phyloP scores from a whole-genome alignment of 2,329 filamentous ascomycete species.

The Neopestalotiopsis sp. region DNA sequence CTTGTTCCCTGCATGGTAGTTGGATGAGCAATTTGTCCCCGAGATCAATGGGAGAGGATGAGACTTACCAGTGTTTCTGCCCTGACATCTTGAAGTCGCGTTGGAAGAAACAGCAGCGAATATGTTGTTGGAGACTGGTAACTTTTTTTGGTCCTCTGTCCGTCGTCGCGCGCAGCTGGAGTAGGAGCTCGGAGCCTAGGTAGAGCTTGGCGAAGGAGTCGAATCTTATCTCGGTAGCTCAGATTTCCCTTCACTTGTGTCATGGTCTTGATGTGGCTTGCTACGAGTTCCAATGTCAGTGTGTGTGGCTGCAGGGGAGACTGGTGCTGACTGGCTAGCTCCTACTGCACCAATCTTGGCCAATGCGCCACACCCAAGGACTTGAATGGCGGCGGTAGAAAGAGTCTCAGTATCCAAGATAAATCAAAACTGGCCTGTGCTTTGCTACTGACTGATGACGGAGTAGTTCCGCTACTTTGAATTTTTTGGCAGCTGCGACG shows the following conservation, averaged over 20 bases:
- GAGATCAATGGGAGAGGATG: background rate
- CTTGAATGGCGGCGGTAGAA: too few species aligned
- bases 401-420: too few species aligned
- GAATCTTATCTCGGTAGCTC: background rate
- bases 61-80: conserved; percentile 40
- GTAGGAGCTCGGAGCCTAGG: conserved; percentile 3
- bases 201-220: background rate
- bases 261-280: background rate
- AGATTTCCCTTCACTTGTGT: background rate
- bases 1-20: conserved; percentile 77
- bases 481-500: conserved; percentile 15
- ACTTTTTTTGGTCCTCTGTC: background rate
- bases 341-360: too few species aligned
- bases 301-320: too few species aligned
- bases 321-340: too few species aligned
- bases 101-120: background rate
- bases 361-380: too few species aligned
- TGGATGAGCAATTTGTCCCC: background rate
- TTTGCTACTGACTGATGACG: background rate
- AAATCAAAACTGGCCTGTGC: background rate
- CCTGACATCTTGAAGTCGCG: conserved; percentile 39
- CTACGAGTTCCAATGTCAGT: too few species aligned
- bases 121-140: background rate
- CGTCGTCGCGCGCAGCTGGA: background rate
- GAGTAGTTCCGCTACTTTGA: conserved; percentile 12